Base-by-base conservation (phyloP, 2,329 filamentous ascomycete genomes). In the Xylaria polymorpha region DNA sequence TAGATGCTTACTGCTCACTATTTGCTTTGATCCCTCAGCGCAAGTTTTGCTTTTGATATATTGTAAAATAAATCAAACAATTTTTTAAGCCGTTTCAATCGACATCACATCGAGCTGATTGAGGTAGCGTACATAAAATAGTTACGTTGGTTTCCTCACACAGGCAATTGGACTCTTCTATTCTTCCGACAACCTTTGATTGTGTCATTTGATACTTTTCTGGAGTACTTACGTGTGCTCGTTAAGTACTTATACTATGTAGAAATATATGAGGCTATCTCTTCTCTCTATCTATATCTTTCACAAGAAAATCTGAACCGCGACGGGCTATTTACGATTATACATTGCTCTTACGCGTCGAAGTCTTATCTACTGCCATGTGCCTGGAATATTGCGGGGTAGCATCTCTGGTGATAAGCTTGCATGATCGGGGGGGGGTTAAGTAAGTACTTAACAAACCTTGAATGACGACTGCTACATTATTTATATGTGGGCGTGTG, bases 341-440 rank as follows among this genome's bases (percentile, higher is more conserved):
- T 60, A 25, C 53, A 55, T 56, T 32, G 18, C 25, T 64, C 44
- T 64, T 53, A 64, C 46, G 39, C 39, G 46, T 59, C 14, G 41
- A 43, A 8, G 56, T 41, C 66, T 68, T 68, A 68, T 68, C 66
- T 65, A 7, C 48, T 37, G 32, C 46, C 25, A n/a, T n/a, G n/a
- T n/a, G n/a, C n/a, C n/a, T n/a, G n/a, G 1, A 29, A 55, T 55
- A 48, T n/a, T 58, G 62, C 67, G 63, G 61, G 62, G 61, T 61
- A 66, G 39, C 3, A 32, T 7, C 50, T 53, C 50, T 53, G 50
- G 50, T 46, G 67, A 69, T 69, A 69, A 69, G 67, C 51, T 55
- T 64, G 58, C 62, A 69, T 57, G 58, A 32, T 53, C 32, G 60
- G 58, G 20, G 25, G 3, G 25, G 25, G 25, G n/a, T n/a, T n/a